phyloP scores from a whole-genome alignment of 345 rosid genomes.

The Melaleuca quinquenervia region DNA sequence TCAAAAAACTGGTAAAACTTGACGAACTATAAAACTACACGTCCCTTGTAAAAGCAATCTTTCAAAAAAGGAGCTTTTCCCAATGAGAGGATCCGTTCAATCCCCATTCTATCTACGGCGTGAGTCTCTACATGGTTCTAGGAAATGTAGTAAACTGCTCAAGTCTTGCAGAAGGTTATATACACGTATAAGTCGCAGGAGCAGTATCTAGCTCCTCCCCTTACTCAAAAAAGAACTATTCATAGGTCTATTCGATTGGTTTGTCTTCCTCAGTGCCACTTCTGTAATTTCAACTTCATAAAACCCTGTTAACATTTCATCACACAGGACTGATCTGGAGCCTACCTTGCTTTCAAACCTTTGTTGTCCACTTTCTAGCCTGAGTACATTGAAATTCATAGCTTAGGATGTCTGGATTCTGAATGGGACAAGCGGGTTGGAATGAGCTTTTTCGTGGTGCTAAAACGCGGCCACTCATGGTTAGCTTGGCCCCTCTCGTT shows the following conservation, averaged over 20 bases:
- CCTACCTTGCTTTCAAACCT: neutral
- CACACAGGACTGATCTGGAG: neutral
- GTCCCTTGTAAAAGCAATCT: neutral
- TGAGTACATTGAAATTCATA: neutral
- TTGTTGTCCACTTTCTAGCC: neutral
- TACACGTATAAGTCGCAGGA: neutral
- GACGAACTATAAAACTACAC: neutral
- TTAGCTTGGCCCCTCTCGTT: neutral
- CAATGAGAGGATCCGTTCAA: no score
- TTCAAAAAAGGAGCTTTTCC: neutral
- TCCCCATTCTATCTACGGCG: no score
- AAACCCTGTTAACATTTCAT: neutral
- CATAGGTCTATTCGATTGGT: neutral
- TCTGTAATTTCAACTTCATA: neutral
- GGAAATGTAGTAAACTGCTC: neutral
- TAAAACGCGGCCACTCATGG: neutral
- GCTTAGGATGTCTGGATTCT: neutral
- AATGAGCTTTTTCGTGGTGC: neutral
- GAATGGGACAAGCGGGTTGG: neutral
- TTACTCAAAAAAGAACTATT: no score
- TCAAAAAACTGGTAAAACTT: neutral
- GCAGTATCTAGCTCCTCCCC: neutral
- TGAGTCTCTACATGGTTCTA: no score
- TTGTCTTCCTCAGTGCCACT: neutral
- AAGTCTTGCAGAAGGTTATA: no score